Evolutionary conservation across 1,139 yeast species (phyloP).

Genomic region (Candida sojae): DNA sequence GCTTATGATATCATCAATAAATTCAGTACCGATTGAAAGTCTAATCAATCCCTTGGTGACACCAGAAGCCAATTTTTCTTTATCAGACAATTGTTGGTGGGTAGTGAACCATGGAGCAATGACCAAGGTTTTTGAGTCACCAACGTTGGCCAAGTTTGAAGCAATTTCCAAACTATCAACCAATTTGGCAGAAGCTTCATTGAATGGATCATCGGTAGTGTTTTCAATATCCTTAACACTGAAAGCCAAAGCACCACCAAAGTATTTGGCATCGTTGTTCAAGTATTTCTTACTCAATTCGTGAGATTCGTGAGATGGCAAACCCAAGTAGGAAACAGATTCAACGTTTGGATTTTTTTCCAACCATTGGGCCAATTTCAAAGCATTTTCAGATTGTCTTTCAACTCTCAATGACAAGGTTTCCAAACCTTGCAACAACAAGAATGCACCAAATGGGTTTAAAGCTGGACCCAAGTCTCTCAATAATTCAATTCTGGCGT

Average conservation of each 20-base stretch:
- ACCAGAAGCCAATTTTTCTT: conserved; percentile 80
- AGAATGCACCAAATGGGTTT: conserved; percentile 87
- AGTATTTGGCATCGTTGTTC: conserved; percentile 53
- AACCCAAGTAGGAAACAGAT: conserved; percentile 93
- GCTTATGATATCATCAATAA: conserved; percentile 81
- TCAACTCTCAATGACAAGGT: conserved; percentile 91
- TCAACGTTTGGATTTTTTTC: conserved; percentile 72
- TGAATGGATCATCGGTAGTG: conserved; percentile 54
- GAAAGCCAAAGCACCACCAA: conserved; percentile 85
- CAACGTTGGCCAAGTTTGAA: conserved; percentile 93
- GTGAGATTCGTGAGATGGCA: conserved; percentile 80
- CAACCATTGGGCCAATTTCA: conserved; percentile 75
- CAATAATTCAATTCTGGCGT: conserved; percentile 79
- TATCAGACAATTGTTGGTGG: conserved; percentile 84
- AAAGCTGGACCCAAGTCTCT: conserved; percentile 92
- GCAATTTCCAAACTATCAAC: conserved; percentile 84
- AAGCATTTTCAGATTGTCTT: conserved; percentile 86
- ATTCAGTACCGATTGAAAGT: conserved; percentile 87
- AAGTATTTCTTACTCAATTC: conserved; percentile 82
- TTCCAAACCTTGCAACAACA: conserved; percentile 87
- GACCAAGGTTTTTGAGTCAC: conserved; percentile 92
- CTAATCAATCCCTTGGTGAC: conserved; percentile 87
- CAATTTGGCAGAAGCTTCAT: conserved; percentile 76
- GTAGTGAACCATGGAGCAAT: conserved; percentile 96
- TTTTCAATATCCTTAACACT: conserved; percentile 71